Base-by-base conservation (phyloP, 345 rosid genomes). In the Eucalyptus regnans region DNA sequence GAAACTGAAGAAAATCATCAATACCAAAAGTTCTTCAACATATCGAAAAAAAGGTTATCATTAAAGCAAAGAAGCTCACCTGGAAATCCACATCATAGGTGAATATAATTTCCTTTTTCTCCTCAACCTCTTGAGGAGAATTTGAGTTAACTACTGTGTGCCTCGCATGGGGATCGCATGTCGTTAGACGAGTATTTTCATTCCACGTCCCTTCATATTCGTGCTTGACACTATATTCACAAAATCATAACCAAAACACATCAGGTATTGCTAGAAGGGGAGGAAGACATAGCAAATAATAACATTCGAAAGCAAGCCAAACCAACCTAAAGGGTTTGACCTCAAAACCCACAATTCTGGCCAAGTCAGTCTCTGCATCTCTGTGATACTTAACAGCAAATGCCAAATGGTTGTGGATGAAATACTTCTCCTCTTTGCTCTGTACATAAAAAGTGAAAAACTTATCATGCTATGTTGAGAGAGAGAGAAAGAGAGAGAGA, bases 301-400 rank as follows among this genome's bases (percentile, higher is more conserved):
- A 84, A 46, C 17, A 66, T 86, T 80, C 46, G 8, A 44, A 88
- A 46, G 46, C 84, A 76, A 49, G 86, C 60, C 43, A 88, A 89
- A 89, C 90, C 62, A 86, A 97, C 99, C 99, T 96, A 93, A 90
- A 95, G 52, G 98, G 99, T 88, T 94, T 97, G 87, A 97, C 99
- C 93, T 97, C 99, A 90, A 97, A 97, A 80, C 99, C 99, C 54
- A 97, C 99, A 91, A 97, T 97, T 91, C 99, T 96, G 48, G 99
- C 96, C 88, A 95, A 88, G 84, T 95, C 98, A 18, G 98, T 95
- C 87, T 94, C 95, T 25, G 60, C 8, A 92, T 97, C 99, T 88
- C 92, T 95, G 88, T 97, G 99, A 91, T 91, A 97, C 93, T 95
- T 96, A 92, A 97, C 99, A 9, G 95, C 94, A 91, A 97, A 96